phyloP scores from a whole-genome alignment of 2,329 filamentous ascomycete genomes.

The Annulohypoxylon truncatum region DNA sequence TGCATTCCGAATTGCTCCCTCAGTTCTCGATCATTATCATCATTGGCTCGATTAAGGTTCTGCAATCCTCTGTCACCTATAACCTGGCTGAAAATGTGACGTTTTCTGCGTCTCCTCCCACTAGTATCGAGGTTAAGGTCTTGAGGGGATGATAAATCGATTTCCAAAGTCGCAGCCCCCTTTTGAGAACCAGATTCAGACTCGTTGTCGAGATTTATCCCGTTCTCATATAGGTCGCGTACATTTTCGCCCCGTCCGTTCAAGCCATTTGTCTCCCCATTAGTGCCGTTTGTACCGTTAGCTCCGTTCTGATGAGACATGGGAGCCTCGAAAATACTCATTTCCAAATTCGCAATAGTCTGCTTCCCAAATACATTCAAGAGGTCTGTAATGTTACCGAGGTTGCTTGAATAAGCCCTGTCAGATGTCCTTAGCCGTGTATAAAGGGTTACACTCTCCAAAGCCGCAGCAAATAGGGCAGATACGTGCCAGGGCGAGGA shows the following conservation, averaged over 20 bases:
- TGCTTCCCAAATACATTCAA: slow-evolving; percentile 83
- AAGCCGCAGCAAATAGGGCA: slow-evolving; percentile 77
- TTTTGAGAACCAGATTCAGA: slow-evolving; percentile 45
- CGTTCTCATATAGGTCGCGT: slow-evolving; percentile 48
- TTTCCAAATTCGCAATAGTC: slow-evolving; percentile 78
- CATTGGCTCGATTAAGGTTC: slow-evolving; percentile 41
- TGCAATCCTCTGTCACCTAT: slow-evolving; percentile 50
- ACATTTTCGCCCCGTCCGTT: slow-evolving; percentile 48
- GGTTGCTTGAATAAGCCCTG: slow-evolving; percentile 58
- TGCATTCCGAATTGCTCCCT: slow-evolving; percentile 30
- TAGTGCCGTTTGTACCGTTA: slow-evolving; percentile 1
- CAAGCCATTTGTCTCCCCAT: slow-evolving; percentile 9
- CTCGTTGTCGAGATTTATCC: slow-evolving; percentile 44
- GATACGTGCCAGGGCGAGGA: slow-evolving; percentile 82
- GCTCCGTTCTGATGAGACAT: slow-evolving; percentile 46
- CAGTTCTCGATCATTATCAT: slow-evolving; percentile 45
- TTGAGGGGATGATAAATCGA: slow-evolving; percentile 56
- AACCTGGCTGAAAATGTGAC: slow-evolving; percentile 58
- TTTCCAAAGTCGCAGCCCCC: slow-evolving; percentile 51
- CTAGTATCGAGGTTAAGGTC: slow-evolving; percentile 48
- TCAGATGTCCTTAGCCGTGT: slow-evolving; percentile 70
- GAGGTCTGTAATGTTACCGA: slow-evolving; percentile 72
- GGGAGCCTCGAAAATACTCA: slow-evolving; percentile 65
- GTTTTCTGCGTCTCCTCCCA: slow-evolving; percentile 44
- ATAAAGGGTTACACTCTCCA: slow-evolving; percentile 84